These are phyloP conservation scores for Herpetomonas samuelpessoai DNA, from an alignment of 208 protist genomes.

Conservation along the genomic window DNA sequence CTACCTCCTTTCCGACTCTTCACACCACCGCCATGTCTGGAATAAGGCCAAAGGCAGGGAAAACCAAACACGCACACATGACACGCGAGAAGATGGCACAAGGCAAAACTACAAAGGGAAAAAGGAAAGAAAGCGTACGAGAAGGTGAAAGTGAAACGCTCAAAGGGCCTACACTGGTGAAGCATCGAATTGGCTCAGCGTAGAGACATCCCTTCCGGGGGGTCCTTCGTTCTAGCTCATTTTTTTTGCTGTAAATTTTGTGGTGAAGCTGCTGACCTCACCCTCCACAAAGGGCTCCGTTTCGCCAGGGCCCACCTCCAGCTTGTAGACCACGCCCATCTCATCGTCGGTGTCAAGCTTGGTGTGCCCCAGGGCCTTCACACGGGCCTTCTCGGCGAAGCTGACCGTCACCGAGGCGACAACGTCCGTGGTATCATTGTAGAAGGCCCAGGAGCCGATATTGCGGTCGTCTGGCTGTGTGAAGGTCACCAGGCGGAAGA, in stretches of 20 bases:
- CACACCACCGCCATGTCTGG: no score
- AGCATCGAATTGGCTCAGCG: no score
- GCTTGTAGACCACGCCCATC: conserved; percentile 33
- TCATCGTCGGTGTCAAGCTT: conserved; percentile 25
- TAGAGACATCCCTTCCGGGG: no score
- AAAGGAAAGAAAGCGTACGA: no score
- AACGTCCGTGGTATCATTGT: conserved; percentile 70
- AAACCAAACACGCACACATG: no score
- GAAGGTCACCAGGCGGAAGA: conserved; percentile 67
- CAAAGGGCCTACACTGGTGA: no score
- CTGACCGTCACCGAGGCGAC: conserved; percentile 43
- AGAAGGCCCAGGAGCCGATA: conserved; percentile 58
- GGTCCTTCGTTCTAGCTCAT: no score
- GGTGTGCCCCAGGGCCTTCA: conserved; percentile 47
- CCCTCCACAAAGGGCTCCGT: conserved; percentile 64
- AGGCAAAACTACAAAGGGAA: no score
- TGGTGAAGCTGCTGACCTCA: conserved; percentile 57
- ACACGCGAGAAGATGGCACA: no score
- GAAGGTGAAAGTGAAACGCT: no score
- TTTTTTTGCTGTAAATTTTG: conserved; percentile 53
- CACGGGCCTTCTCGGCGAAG: conserved; percentile 28
- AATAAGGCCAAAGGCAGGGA: no score
- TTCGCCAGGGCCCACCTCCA: conserved; percentile 50
- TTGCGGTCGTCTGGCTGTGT: conserved; percentile 16
- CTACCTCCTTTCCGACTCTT: no score